Conservation (phyloP, 768 basidiomycete genomes). For the Lyophyllum shimeji region DNA sequence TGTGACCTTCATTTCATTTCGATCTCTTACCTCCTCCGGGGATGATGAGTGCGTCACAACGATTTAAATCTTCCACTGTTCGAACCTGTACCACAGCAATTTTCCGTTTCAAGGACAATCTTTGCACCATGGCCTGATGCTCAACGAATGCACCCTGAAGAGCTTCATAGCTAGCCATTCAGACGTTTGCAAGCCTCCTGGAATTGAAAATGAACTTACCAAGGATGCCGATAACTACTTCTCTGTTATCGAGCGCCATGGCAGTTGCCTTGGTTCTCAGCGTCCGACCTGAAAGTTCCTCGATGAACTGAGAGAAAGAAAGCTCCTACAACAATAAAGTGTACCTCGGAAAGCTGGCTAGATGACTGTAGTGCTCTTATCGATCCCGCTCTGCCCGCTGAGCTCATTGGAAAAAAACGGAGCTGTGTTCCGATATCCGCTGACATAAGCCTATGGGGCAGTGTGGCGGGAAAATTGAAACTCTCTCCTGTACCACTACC, state of each 20-base stretch:
- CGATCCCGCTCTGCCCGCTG: neutral
- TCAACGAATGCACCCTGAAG: conserved; percentile 93
- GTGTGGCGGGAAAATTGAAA: conserved; percentile 17
- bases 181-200: neutral
- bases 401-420: conserved; percentile 1
- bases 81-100: conserved; percentile 62
- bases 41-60: conserved; percentile 85
- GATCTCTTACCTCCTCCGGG: conserved; percentile 77
- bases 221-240: conserved; percentile 47
- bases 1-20: neutral
- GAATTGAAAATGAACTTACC: conserved; percentile 33
- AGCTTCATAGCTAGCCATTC: conserved; percentile 45
- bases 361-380: neutral
- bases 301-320: neutral
- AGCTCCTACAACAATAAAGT: neutral
- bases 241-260: conserved; percentile 12
- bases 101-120: conserved; percentile 44
- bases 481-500: conserved; percentile 34
- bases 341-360: neutral
- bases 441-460: conserved; percentile 19
- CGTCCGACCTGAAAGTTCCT: neutral
- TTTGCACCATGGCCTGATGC: conserved; percentile 72
- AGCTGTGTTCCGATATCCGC: conserved; percentile 7
- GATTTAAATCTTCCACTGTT: conserved; percentile 67
- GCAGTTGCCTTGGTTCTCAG: neutral